These are phyloP conservation scores for Arachis hypogaea DNA, from an alignment of 306 rosid species.

Conservation along the genomic window DNA sequence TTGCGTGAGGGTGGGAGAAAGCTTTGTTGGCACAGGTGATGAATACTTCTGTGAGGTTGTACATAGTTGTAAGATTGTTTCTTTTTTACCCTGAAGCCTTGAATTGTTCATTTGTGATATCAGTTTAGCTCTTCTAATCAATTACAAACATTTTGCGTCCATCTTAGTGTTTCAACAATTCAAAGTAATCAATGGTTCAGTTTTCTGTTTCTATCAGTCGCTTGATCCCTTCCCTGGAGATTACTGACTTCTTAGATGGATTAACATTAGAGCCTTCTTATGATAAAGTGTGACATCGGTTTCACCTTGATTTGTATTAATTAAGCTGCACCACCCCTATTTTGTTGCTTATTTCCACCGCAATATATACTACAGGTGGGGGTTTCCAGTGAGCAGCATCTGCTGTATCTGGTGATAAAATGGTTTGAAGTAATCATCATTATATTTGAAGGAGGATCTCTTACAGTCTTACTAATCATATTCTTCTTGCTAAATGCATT, in stretches of 20 bases:
- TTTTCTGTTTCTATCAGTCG: conserved; percentile 25
- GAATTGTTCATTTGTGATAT: conserved; percentile 35
- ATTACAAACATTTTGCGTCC: conserved; percentile 36
- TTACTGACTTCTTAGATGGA: conserved; percentile 12
- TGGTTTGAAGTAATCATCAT: conserved; percentile 7
- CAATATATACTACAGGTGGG: neutral
- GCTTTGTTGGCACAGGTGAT: conserved; percentile 85
- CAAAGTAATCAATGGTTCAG: conserved; percentile 25
- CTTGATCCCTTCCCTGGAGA: neutral
- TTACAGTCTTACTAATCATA: neutral
- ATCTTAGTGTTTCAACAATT: conserved; percentile 34
- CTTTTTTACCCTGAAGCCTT: conserved; percentile 48
- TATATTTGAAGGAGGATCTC: neutral
- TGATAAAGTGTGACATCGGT: neutral
- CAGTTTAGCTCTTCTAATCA: conserved; percentile 36
- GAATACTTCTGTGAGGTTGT: conserved; percentile 27
- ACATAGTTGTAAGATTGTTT: conserved; percentile 35
- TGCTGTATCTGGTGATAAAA: conserved; percentile 5
- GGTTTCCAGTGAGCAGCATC: conserved; percentile 24
- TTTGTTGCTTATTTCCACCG: neutral
- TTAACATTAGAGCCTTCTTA: neutral
- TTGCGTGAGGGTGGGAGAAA: conserved; percentile 91
- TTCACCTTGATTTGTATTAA: conserved; percentile 15
- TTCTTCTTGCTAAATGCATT: neutral
- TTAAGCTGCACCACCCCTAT: conserved; percentile 1